phyloP scores from a whole-genome alignment of 495 filamentous ascomycete genomes.

The Trichoderma erinaceum region DNA sequence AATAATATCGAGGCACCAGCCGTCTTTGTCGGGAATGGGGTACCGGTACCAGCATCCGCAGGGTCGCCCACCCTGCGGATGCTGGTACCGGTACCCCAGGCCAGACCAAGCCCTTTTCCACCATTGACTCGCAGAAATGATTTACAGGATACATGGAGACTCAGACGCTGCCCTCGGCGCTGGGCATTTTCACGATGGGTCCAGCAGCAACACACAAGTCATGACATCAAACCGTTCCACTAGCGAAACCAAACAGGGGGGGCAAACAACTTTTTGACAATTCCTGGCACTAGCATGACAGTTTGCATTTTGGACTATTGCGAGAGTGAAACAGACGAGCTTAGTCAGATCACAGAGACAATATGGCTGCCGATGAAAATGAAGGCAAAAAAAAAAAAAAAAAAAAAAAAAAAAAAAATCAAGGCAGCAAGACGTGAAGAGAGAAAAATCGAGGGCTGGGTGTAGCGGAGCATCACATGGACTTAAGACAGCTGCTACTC shows the following conservation, averaged over 20 bases:
- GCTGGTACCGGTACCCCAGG: too few species aligned
- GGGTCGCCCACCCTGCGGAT: too few species aligned
- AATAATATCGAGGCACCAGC: too few species aligned
- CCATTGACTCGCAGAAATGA: slow-evolving; percentile 4
- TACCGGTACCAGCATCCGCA: too few species aligned
- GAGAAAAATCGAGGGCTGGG: not conserved
- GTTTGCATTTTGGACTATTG: too few species aligned
- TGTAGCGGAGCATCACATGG: not conserved
- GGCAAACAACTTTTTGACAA: not conserved
- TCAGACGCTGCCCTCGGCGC: not conserved
- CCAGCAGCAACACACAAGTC: not conserved
- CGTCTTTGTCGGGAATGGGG: too few species aligned
- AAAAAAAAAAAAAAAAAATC: not conserved
- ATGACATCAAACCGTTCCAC: slow-evolving; percentile 11
- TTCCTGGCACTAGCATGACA: not conserved
- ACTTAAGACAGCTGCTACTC: not conserved
- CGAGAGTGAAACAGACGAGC: too few species aligned
- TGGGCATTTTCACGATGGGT: too few species aligned
- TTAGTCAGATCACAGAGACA: too few species aligned
- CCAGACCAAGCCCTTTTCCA: not conserved
- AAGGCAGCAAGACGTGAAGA: not conserved
- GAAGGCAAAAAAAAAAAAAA: not conserved
- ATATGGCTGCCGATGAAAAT: not conserved
- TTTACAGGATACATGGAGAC: not conserved
- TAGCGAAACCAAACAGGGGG: not conserved